Conservation (phyloP, 441 rosid genomes). For the Populus hybrid region DNA sequence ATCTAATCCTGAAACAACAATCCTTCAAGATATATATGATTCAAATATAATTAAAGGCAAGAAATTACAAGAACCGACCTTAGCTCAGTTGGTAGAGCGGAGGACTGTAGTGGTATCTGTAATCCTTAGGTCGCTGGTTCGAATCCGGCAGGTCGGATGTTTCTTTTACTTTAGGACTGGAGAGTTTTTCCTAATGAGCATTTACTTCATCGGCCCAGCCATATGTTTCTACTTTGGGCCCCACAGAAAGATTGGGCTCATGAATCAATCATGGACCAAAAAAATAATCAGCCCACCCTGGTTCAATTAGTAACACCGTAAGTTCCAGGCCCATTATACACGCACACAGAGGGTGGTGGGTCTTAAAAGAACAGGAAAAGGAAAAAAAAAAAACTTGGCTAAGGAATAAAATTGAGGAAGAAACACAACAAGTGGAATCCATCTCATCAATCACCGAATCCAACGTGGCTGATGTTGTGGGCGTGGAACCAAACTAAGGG, state of each 20-base stretch:
- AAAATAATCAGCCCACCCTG: too few species aligned
- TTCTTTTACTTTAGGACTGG: not conserved
- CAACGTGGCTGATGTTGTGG: slow-evolving; percentile 21
- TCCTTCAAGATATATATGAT: accelerated
- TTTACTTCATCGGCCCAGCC: not conserved
- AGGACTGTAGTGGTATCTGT: slow-evolving; percentile 35
- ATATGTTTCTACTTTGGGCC: not conserved
- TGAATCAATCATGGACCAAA: too few species aligned
- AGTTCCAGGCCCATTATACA: too few species aligned
- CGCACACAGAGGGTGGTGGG: too few species aligned
- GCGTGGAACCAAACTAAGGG: slow-evolving; percentile 3
- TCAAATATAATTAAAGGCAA: accelerated
- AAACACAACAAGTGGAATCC: slow-evolving; percentile 26
- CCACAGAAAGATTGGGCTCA: too few species aligned
- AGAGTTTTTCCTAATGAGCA: not conserved
- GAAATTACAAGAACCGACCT: slow-evolving; percentile 20
- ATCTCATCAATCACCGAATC: slow-evolving; percentile 20
- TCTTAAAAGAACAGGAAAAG: too few species aligned
- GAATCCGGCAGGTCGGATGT: slow-evolving; percentile 43
- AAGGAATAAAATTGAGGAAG: not conserved
- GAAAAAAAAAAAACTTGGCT: not conserved
- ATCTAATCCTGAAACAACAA: too few species aligned
- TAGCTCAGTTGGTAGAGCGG: slow-evolving; percentile 55
- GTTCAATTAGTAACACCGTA: not conserved
- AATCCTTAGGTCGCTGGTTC: slow-evolving; percentile 45